Conservation (phyloP, 2,329 filamentous ascomycete species). For the Hypoxylon sp. region DNA sequence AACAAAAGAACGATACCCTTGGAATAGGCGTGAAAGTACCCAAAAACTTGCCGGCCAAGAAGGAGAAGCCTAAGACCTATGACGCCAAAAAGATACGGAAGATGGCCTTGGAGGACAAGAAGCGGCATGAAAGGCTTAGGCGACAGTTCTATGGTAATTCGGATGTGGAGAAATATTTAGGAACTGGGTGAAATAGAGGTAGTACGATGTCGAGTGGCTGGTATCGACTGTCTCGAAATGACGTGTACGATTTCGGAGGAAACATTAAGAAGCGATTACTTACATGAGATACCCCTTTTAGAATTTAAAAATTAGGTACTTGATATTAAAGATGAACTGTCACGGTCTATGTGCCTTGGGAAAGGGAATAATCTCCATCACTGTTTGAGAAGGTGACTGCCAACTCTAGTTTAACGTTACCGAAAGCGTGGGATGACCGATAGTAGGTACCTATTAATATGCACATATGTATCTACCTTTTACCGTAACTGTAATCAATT, state of each 20-base stretch:
- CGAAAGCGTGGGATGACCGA: not conserved
- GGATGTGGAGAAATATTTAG: constrained; percentile 83
- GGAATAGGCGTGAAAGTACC: constrained; percentile 75
- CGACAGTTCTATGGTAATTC: constrained; percentile 81
- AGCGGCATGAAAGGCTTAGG: constrained; percentile 74
- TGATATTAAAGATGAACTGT: not conserved
- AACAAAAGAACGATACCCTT: constrained; percentile 79
- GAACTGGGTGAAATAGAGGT: constrained; percentile 52
- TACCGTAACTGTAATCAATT: too few species aligned
- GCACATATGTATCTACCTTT: too few species aligned
- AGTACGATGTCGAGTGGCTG: constrained; percentile 13
- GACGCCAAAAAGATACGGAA: constrained; percentile 80
- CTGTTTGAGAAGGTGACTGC: not conserved
- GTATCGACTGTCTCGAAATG: not conserved
- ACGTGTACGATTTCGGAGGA: constrained; percentile 24
- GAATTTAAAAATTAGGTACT: not conserved
- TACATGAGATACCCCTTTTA: constrained; percentile 40
- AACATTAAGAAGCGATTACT: constrained; percentile 14
- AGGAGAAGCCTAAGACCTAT: constrained; percentile 64
- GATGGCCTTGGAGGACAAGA: constrained; percentile 73
- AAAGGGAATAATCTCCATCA: not conserved
- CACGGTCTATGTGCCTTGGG: not conserved
- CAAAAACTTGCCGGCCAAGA: constrained; percentile 60
- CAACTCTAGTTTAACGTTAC: not conserved
- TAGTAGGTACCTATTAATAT: too few species aligned